Base-by-base conservation (phyloP, 371 early-diverging fungal genomes). In the Basidiobolus meristosporus region DNA sequence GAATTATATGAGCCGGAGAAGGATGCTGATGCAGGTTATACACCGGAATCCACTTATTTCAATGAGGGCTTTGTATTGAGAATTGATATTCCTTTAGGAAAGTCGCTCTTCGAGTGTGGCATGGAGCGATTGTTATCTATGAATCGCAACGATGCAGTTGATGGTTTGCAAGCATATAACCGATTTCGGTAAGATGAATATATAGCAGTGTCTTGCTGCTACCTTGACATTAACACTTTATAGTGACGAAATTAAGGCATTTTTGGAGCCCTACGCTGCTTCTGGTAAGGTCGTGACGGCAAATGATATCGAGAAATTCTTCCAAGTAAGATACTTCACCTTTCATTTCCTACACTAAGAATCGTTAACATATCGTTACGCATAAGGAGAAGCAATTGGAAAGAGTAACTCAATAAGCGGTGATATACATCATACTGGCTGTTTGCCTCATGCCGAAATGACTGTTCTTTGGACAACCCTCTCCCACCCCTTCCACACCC, bases 291-390 rank as follows among this genome's bases (percentile, higher is more conserved):
- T 73, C 0, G 83, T 89, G 2, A 82, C 82, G 0, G 67, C 65
- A 39, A 57, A 69, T 28, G 88, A 88, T 45, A 68, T 90, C 14
- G 52, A 61, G 28, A 59, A 50, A 10, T 82, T 84, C 41, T 89
- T 89, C 57, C 63, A 62, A 37, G 50, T 51, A 49, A 43, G 47
- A 21, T 34, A 32, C 9, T 34, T 34, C 3, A 6, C 5, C n/a
- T 16, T 34, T n/a, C 7, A 34, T 34, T 16, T 34, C 5, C 4
- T n/a, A 4, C 12, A n/a, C n/a, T n/a, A n/a, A n/a, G n/a, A n/a
- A n/a, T n/a, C n/a, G n/a, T n/a, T n/a, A n/a, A n/a, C n/a, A n/a
- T n/a, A n/a, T n/a, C n/a, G n/a, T n/a, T n/a, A n/a, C n/a, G n/a
- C n/a, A n/a, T n/a, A n/a, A n/a, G n/a, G n/a, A n/a, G n/a, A n/a